phyloP scores from a whole-genome alignment of 2,329 filamentous ascomycete species.

The Diatrype stigma region DNA sequence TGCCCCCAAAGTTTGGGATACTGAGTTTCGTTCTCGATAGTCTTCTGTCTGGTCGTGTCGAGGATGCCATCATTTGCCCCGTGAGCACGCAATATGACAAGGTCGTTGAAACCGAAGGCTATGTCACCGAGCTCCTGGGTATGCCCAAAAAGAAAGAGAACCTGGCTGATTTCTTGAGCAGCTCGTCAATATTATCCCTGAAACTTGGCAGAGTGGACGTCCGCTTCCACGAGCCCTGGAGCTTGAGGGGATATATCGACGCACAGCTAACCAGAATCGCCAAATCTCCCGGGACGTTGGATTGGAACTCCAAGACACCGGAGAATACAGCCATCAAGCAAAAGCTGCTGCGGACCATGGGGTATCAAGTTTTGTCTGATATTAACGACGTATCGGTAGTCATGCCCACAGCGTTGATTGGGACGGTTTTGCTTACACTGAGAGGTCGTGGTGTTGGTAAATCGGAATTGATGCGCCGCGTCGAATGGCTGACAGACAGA shows the following conservation, averaged over 20 bases:
- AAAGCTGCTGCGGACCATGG: conserved; percentile 77
- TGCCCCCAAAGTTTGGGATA: conserved; percentile 94
- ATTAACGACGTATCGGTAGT: conserved; percentile 96
- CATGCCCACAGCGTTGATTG: conserved; percentile 95
- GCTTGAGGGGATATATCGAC: conserved; percentile 73
- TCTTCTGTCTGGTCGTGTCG: conserved; percentile 77
- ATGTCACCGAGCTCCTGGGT: conserved; percentile 89
- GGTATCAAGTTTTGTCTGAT: conserved; percentile 87
- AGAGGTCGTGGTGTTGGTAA: conserved; percentile 89
- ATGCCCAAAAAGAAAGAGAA: conserved; percentile 96
- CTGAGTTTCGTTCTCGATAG: conserved; percentile 88
- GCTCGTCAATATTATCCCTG: conserved; percentile 82
- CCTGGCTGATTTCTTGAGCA: conserved; percentile 79
- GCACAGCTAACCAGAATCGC: conserved; percentile 64
- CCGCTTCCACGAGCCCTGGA: conserved; percentile 96
- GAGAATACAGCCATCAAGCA: conserved; percentile 55
- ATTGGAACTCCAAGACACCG: conserved; percentile 42
- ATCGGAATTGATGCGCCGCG: conserved; percentile 75
- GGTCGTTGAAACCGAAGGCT: conserved; percentile 95
- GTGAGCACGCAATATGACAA: conserved; percentile 99
- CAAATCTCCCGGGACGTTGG: conserved; percentile 43
- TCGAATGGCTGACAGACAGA: conserved; percentile 83
- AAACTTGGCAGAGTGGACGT: conserved; percentile 91
- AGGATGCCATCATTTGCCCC: conserved; percentile 90
- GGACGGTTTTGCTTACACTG: conserved; percentile 86